Percentiles rank a stretch among this genome's conserved stretches.
phyloP scores from a whole-genome alignment of 768 basidiomycete genomes.

The Wakefieldia striispora region DNA sequence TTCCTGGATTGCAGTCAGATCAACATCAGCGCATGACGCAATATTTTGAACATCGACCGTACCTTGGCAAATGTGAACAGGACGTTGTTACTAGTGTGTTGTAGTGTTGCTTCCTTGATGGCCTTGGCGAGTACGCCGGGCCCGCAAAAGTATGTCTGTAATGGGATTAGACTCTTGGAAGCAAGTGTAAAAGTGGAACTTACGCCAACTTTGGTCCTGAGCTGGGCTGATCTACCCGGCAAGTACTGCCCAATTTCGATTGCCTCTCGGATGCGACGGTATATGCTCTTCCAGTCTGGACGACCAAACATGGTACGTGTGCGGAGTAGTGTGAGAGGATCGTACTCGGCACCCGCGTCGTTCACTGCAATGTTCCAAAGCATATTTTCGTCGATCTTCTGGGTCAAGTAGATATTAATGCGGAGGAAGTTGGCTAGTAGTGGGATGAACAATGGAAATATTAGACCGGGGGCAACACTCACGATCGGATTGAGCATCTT shows the following conservation, averaged over 20 bases:
- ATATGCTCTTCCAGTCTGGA: conserved; percentile 86
- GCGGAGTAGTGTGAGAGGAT: conserved; percentile 85
- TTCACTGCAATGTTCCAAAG: conserved; percentile 91
- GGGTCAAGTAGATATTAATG: conserved; percentile 88
- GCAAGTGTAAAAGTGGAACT: conserved; percentile 27
- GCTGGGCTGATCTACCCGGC: conserved; percentile 70
- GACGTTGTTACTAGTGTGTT: conserved; percentile 53
- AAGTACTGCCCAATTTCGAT: conserved; percentile 84
- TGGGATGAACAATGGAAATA: conserved; percentile 10
- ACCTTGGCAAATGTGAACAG: conserved; percentile 85
- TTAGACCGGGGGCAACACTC: conserved; percentile 32
- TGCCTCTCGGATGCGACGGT: conserved; percentile 66
- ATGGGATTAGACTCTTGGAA: background rate
- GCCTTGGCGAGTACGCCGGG: conserved; percentile 71
- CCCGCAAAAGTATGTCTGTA: conserved; percentile 86
- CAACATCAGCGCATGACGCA: background rate
- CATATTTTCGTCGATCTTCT: conserved; percentile 83
- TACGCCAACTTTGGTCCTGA: conserved; percentile 84
- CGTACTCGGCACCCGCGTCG: conserved; percentile 80
- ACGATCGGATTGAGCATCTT: conserved; percentile 88
- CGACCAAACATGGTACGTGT: conserved; percentile 90
- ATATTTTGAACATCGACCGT: conserved; percentile 21
- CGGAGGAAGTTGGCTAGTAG: conserved; percentile 81
- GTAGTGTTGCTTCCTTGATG: conserved; percentile 69
- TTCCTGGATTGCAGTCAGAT: conserved; percentile 9